Base-by-base conservation (phyloP, 2,329 filamentous ascomycete genomes). In the Neonectria coccinea region DNA sequence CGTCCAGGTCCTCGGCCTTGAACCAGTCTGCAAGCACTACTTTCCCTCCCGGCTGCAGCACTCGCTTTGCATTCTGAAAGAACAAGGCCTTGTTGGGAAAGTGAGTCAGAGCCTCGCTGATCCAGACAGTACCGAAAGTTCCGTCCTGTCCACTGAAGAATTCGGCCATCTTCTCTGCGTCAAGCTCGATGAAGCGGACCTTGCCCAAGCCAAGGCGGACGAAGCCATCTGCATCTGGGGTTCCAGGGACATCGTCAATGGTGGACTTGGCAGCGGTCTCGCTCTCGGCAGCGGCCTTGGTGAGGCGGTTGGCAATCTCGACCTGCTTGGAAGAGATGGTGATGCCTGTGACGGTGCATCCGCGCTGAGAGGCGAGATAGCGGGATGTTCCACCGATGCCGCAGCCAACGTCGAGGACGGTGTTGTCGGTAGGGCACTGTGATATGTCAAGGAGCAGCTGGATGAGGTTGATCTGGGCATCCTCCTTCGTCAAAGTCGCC, bases 1-100 rank as follows among this genome's bases (percentile, higher is more conserved):
- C 76, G 1, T 75, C 78, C 47, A 88, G 70, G 22, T 72, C 75
- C 58, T 84, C 84, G 12, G 80, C 82, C 78, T 86, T 87, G 78
- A 89, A 89, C 87, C 87, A 89, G 74, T 89, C 87, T 25, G 86
- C 86, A 57, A 89, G 76, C 4, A 87, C 85, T 48, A 89, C 74
- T 73, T 83, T 85, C 1, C 84, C 85, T 0, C 83, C 83, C 0
- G 77, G 62, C 41, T 79, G 82, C 54, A 89, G 76, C 36, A 89
- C 77, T 51, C 76, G 77, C 31, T 77, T 77, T 1, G 83, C 82
- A 65, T 88, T 88, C 27, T 76, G 74, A 72, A 89, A 89, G 77
- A 89, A 89, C 2, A 88, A 76, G 2, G 80, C 77, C 74, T 89
- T 89, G 71, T 88, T 81, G 0, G 86, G 86, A 62, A 89, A 83